These are phyloP conservation scores for Solanum chacoense DNA, from an alignment of 305 asterid genomes.

Conservation along the genomic window DNA sequence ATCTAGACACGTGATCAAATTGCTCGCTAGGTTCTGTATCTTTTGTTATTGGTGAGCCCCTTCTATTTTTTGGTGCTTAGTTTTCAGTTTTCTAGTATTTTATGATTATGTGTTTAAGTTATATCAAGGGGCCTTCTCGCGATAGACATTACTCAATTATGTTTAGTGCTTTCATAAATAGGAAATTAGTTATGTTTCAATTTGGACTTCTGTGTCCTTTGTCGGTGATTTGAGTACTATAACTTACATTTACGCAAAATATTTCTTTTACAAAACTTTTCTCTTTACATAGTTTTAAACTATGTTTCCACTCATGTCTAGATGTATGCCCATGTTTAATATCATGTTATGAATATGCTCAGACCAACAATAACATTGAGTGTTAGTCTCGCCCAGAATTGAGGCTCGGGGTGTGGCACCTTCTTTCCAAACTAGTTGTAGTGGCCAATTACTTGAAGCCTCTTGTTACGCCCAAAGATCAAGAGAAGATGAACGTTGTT, in stretches of 20 bases:
- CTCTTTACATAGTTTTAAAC: background rate
- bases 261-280: background rate
- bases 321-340: background rate
- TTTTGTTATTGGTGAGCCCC: background rate
- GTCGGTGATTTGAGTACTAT: background rate
- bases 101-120: background rate
- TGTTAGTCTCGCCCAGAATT: background rate
- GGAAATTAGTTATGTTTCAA: background rate
- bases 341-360: background rate
- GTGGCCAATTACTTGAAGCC: background rate
- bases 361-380: background rate
- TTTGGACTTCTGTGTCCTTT: background rate
- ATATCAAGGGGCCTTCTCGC: background rate
- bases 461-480: background rate
- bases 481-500: background rate
- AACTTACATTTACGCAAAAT: background rate
- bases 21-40: background rate
- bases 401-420: background rate
- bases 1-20: background rate
- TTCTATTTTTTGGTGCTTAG: background rate
- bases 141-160: background rate
- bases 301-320: background rate
- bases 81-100: background rate
- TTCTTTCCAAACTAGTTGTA: background rate
- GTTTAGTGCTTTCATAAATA: background rate